A percentile compares a stretch with the other conserved stretches of the same genome.
Conservation (phyloP, 768 basidiomycete genomes). For the Boletus insuetus region DNA sequence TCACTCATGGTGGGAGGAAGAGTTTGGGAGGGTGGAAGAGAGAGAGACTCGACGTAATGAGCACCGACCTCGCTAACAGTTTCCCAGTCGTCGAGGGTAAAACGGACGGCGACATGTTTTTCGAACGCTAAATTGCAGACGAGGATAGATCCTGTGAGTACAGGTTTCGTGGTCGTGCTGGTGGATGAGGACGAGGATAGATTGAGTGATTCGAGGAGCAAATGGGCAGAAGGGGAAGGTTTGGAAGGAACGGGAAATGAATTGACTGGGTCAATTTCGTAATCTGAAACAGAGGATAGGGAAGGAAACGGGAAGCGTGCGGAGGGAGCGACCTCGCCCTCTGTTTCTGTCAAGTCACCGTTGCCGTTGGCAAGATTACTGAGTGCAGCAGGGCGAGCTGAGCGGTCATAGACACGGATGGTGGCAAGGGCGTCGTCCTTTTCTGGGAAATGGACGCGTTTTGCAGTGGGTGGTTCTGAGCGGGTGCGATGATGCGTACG, state of each 20-base stretch:
- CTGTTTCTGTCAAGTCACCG: conserved; percentile 46
- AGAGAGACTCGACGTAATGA: conserved; percentile 36
- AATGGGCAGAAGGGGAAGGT: conserved; percentile 20
- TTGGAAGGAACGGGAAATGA: conserved; percentile 13
- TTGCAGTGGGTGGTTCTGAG: conserved; percentile 69
- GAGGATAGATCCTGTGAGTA: conserved; percentile 72
- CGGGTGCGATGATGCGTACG: conserved; percentile 32
- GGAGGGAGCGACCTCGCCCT: conserved; percentile 21
- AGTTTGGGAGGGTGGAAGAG: conserved; percentile 35
- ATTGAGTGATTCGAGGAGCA: conserved; percentile 38
- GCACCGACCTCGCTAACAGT: conserved; percentile 83
- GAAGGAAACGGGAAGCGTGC: conserved; percentile 18
- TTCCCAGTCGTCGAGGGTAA: conserved; percentile 93
- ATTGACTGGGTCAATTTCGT: conserved; percentile 20
- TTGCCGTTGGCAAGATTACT: conserved; percentile 13
- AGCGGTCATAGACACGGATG: conserved; percentile 60
- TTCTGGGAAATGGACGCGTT: conserved; percentile 87
- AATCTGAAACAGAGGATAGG: conserved; percentile 7
- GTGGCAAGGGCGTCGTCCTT: conserved; percentile 58
- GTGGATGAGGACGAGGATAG: conserved; percentile 20
- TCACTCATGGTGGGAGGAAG: neutral
- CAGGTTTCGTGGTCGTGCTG: conserved; percentile 10
- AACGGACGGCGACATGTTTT: conserved; percentile 82
- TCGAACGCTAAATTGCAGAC: conserved; percentile 85
- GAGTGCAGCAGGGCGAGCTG: conserved; percentile 67